Conservation (phyloP, 2,329 filamentous ascomycete genomes). For the Diaporthe citrichinensis region DNA sequence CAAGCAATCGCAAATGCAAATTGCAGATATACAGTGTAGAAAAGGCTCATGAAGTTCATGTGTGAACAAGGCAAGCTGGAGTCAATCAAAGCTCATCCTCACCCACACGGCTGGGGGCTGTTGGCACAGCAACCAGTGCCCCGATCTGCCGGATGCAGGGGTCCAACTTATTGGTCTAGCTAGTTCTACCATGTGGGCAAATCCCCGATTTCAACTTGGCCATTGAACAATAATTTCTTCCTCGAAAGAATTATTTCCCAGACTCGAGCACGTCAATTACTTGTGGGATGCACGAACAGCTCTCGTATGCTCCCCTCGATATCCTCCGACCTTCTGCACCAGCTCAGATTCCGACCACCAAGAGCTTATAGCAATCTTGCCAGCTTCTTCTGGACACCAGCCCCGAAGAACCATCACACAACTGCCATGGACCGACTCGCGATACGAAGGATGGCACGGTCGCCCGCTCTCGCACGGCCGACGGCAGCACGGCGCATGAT, state of each 20-base stretch:
- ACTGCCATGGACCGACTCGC: constrained; percentile 36
- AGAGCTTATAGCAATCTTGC: not conserved
- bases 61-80: not conserved
- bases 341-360: not conserved
- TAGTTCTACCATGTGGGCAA: not conserved
- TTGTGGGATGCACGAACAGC: too few relatives aligned
- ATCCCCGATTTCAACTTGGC: not conserved
- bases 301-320: not conserved
- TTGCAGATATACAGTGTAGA: constrained; percentile 12
- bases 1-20: constrained; percentile 33
- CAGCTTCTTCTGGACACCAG: not conserved
- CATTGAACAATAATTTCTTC: not conserved
- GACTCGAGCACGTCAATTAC: not conserved
- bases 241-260: not conserved
- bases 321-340: not conserved
- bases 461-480: not conserved
- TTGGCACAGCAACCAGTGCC: constrained; percentile 26
- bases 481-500: not conserved
- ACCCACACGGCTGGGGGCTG: constrained; percentile 2
- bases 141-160: constrained; percentile 2
- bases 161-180: not conserved
- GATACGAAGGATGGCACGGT: constrained; percentile 18
- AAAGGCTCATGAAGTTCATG: constrained; percentile 2
- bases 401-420: not conserved
- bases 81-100: constrained; percentile 7